Base-by-base conservation (phyloP, 495 filamentous ascomycete genomes). In the Annulohypoxylon bovei region DNA sequence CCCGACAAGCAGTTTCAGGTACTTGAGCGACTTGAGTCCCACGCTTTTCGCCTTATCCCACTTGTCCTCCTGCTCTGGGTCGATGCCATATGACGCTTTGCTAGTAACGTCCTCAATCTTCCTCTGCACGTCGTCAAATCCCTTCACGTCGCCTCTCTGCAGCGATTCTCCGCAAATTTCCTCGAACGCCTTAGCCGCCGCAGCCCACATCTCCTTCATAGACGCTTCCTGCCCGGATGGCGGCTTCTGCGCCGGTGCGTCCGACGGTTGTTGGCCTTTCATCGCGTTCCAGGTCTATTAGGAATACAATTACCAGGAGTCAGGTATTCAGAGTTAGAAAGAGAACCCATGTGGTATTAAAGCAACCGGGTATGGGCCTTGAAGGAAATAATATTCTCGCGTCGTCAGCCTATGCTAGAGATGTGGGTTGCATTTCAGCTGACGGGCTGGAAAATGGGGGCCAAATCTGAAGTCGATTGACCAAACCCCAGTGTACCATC, bases 131-230 rank as follows among this genome's bases (percentile, higher is more conserved):
- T 55, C 52, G 6, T 33, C 16, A 22, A 55, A 37, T 37, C 27
- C 52, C 11, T 23, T 55, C 16, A 55, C 18, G 32, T 55, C 52
- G 18, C 52, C 52, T 55, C 32, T 55, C 52, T 55, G 52, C 18
- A 55, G 12, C 30, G 52, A 55, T 28, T 55, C 32, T n/a, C 52
- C 52, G 16, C 52, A 55, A 37, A 55, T 55, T 16, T 55, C 32
- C 30, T 20, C 7, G 16, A 55, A 55, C 8, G 52, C 52, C 52
- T 55, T 37, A 23, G 52, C 52, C 1, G 52, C 52, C 28, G 52
- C 52, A 22, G 30, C 52, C 52, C 52, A 55, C 32, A 55, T 55
- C 30, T 55, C 52, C n/a, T 55, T 12, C 30, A 55, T 16, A n/a
- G 52, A 55, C 6, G 11, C 18, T 20, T 55, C 52, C 16, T 16